Conservation (phyloP, 208 protist species). For the Porcisia hertigi region DNA sequence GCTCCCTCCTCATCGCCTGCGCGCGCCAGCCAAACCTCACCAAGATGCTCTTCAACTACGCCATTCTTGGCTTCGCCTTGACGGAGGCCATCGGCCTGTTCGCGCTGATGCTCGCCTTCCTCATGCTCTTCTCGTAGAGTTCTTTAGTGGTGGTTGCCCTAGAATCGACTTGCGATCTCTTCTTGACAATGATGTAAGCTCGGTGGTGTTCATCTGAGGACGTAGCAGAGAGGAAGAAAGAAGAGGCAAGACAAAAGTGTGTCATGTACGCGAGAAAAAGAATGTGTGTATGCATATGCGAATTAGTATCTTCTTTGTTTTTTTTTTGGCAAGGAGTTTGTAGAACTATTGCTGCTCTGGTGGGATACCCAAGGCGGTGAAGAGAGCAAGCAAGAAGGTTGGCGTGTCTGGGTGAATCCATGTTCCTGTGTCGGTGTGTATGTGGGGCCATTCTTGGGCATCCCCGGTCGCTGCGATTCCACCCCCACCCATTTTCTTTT, state of each 20-base stretch:
- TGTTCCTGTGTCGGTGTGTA: neutral
- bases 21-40: constrained; percentile 90
- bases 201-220: neutral
- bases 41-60: constrained; percentile 93
- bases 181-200: neutral
- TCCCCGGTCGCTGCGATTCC: neutral
- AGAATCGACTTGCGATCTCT: neutral
- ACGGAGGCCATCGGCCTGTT: constrained; percentile 88
- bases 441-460: neutral
- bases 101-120: constrained; percentile 83
- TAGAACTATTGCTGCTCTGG: neutral
- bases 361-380: neutral
- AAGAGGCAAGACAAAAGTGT: neutral
- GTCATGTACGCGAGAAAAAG: neutral
- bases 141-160: neutral
- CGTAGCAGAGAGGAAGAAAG: neutral
- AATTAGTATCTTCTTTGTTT: neutral
- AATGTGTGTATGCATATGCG: neutral
- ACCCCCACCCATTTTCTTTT: neutral
- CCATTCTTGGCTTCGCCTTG: constrained; percentile 91
- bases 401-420: neutral
- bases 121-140: constrained; percentile 89
- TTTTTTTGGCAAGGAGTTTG: neutral
- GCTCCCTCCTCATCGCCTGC: constrained; percentile 82
- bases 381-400: neutral